These are phyloP conservation scores for Alternaria consortialis DNA, from an alignment of 2,329 filamentous ascomycete genomes.

Conservation along the genomic window DNA sequence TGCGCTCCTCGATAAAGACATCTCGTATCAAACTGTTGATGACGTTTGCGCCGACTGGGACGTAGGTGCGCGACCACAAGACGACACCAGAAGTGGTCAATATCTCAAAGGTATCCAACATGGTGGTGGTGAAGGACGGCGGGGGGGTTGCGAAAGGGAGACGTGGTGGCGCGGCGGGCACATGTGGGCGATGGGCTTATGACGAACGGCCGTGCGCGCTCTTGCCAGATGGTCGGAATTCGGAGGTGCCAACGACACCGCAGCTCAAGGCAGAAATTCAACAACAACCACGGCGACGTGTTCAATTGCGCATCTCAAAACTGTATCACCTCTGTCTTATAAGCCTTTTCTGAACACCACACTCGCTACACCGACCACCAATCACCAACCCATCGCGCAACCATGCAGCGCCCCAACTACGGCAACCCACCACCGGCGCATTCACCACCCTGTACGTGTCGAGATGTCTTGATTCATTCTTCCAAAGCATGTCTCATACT, in stretches of 20 bases:
- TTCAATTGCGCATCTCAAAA: slow-evolving; percentile 5
- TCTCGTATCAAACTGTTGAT: slow-evolving; percentile 96
- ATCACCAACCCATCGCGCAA: slow-evolving; percentile 34
- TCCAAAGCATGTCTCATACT: not conserved
- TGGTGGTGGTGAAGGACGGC: slow-evolving; percentile 51
- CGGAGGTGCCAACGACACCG: slow-evolving; percentile 18
- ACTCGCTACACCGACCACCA: slow-evolving; percentile 12
- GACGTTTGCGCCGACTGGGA: slow-evolving; percentile 78
- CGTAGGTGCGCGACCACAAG: slow-evolving; percentile 91
- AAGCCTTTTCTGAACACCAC: not conserved
- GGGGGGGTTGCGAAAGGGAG: slow-evolving; percentile 9
- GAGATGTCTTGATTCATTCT: not conserved
- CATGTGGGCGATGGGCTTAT: slow-evolving; percentile 29
- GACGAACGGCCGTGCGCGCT: slow-evolving; percentile 38
- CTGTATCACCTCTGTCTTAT: not conserved
- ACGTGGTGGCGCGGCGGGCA: slow-evolving; percentile 13
- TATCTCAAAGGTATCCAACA: slow-evolving; percentile 98
- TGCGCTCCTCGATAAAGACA: slow-evolving; percentile 96
- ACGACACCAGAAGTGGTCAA: slow-evolving; percentile 95
- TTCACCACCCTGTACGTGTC: slow-evolving; percentile 76
- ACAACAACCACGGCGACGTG: slow-evolving; percentile 16
- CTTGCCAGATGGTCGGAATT: slow-evolving; percentile 32
- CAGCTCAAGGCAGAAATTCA: slow-evolving; percentile 21
- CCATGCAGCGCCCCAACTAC: slow-evolving; percentile 88
- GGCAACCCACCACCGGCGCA: slow-evolving; percentile 73